Evolutionary conservation across 2,329 filamentous ascomycete genomes (phyloP), one percentile per base, ranked within the genome.

Genomic region (Botryosphaeria agaves): DNA sequence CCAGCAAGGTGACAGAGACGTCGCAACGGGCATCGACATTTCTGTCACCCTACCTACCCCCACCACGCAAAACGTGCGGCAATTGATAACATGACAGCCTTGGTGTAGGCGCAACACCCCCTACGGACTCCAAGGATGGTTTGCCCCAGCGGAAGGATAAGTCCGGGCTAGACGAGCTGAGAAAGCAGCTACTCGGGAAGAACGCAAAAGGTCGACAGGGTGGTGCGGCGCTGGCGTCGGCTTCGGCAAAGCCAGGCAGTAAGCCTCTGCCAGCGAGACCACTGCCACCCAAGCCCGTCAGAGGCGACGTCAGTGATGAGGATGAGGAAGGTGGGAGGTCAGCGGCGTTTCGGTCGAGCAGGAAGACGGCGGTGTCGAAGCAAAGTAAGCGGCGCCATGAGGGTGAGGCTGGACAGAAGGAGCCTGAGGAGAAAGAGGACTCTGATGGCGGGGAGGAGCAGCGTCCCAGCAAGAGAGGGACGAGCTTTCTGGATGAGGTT

Each of bases 401-500:
- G n/a, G n/a, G n/a, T n/a, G n/a, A n/a, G n/a, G n/a, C n/a, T n/a
- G n/a, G n/a, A n/a, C n/a, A n/a, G n/a, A n/a, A 29, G 17, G 34
- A 31, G 16, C 28, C 12, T 19, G 32, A 37, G 31, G 28, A 34
- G 29, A 7, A 51, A 45, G 30, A 43, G 19, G 17, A 31, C 39
- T 14, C 48, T 44, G 17, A 61, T 56, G 38, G 55, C 56, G 29
- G n/a, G n/a, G n/a, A n/a, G n/a, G n/a, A n/a, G n/a, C n/a, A n/a
- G n/a, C n/a, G n/a, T n/a, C n/a, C n/a, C n/a, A n/a, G n/a, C n/a
- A n/a, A n/a, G n/a, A n/a, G n/a, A n/a, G n/a, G n/a, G 1, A 52
- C 44, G 9, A 68, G 57, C 36, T 71, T 64, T 40, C 49, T 72
- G 15, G 68, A 72, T 43, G 63, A 71, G 38, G 45, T 72, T 11